A percentile compares a stretch with the other conserved stretches of the same genome.
Conservation (phyloP, 1,284 basidiomycete species). For the Rugosomyces carneus region DNA sequence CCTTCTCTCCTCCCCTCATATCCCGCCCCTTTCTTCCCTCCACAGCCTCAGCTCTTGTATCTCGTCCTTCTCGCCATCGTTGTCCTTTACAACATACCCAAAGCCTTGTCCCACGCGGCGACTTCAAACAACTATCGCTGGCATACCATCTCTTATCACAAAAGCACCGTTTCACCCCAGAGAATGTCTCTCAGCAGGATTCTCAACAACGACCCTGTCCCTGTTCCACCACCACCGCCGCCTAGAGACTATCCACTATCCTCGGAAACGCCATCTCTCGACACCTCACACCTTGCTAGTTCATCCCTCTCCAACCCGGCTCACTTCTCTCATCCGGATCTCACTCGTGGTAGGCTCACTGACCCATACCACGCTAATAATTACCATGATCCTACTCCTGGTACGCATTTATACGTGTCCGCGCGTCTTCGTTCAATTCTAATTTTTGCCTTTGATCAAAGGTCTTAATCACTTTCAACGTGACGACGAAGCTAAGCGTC, state of each 20-base stretch:
- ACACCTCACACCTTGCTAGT: conserved; percentile 9
- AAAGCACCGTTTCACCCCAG: neutral
- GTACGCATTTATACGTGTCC: conserved; percentile 4
- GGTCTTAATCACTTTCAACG: conserved; percentile 10
- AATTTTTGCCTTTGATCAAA: conserved; percentile 1
- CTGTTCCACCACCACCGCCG: conserved; percentile 16
- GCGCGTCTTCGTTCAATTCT: neutral
- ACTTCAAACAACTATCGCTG: no score
- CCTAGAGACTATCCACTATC: conserved; percentile 19
- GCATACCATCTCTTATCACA: no score
- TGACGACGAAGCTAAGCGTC: conserved; percentile 18
- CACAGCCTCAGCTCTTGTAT: conserved; percentile 5
- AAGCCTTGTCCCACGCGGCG: conserved; percentile 25
- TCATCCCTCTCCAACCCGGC: conserved; percentile 13
- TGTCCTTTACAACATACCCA: neutral
- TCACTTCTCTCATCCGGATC: conserved; percentile 14
- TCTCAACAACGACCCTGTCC: conserved; percentile 61
- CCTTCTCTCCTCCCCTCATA: neutral
- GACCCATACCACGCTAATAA: conserved; percentile 7
- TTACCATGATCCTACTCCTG: conserved; percentile 10
- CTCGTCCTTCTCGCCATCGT: conserved; percentile 9
- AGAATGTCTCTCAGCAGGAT: conserved; percentile 70
- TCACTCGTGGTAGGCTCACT: conserved; percentile 7
- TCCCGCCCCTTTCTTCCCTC: conserved; percentile 9
- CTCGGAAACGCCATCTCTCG: conserved; percentile 20